A percentile compares a stretch with the other conserved stretches of the same genome.
phyloP scores from a whole-genome alignment of 2,329 filamentous ascomycete species.

The Drechslerella coelobrocha region DNA sequence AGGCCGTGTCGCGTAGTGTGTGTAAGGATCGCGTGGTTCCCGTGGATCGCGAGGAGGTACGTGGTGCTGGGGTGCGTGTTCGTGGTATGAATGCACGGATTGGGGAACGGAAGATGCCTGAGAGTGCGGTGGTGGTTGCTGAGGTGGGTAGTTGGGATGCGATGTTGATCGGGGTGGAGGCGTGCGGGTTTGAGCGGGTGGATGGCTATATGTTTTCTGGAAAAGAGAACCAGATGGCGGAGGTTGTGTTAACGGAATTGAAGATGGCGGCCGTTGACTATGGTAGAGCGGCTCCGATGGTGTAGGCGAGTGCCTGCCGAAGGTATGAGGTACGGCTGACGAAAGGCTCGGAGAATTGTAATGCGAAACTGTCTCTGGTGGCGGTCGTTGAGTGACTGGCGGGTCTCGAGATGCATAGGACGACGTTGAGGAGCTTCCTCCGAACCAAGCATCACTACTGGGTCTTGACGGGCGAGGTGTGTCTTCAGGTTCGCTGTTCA shows the following conservation, averaged over 20 bases:
- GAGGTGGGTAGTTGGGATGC: conserved; percentile 44
- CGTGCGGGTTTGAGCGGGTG: conserved; percentile 32
- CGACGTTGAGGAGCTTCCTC: conserved; percentile 13
- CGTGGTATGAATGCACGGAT: conserved; percentile 29
- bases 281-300: conserved; percentile 36
- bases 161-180: conserved; percentile 43
- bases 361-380: conserved; percentile 41
- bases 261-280: conserved; percentile 33
- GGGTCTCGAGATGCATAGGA: conserved; percentile 29
- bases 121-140: conserved; percentile 37
- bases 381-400: conserved; percentile 23
- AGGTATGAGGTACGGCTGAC: conserved; percentile 31
- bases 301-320: conserved; percentile 37
- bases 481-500: conserved; percentile 36
- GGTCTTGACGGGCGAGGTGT: conserved; percentile 13
- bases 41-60: conserved; percentile 13
- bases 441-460: conserved; percentile 37
- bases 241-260: conserved; percentile 20
- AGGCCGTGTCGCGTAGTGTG: conserved; percentile 30
- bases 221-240: conserved; percentile 37
- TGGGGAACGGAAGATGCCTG: conserved; percentile 15
- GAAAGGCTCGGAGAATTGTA: conserved; percentile 45
- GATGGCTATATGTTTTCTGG: conserved; percentile 29
- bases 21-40: not conserved
- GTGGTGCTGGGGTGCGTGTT: conserved; percentile 43